Conservation (phyloP, 345 rosid genomes). For the Sisymbrium irio region DNA sequence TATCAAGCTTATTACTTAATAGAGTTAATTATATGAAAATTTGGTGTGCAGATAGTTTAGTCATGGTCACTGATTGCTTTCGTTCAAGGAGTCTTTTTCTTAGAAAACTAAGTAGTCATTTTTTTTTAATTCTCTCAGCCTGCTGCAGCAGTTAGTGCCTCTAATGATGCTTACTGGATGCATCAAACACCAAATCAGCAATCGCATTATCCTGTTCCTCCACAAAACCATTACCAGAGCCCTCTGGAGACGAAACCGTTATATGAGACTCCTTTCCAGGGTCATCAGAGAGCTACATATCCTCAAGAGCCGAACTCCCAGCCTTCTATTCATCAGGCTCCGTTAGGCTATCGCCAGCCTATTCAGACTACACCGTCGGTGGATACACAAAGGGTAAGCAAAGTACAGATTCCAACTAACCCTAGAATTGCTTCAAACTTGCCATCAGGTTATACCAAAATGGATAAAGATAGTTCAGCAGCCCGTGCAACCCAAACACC, state of each 20-base stretch:
- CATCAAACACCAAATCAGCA: constrained; percentile 56
- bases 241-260: constrained; percentile 57
- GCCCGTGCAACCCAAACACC: constrained; percentile 55
- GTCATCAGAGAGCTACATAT: constrained; percentile 56
- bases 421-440: constrained; percentile 96
- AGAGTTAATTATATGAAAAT: constrained; percentile 1
- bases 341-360: constrained; percentile 51
- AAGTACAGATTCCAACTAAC: constrained; percentile 93
- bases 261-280: constrained; percentile 61
- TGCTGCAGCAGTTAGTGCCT: constrained; percentile 48
- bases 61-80: constrained; percentile 12
- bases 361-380: constrained; percentile 46
- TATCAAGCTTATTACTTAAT: background rate
- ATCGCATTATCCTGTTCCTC: constrained; percentile 57
- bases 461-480: constrained; percentile 56
- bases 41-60: constrained; percentile 13
- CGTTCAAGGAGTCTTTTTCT: background rate
- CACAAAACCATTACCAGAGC: constrained; percentile 56
- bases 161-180: constrained; percentile 77
- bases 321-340: constrained; percentile 40
- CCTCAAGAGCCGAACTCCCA: constrained; percentile 62
- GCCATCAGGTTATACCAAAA: constrained; percentile 65
- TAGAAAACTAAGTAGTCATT: constrained; percentile 1
- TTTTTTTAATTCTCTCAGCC: constrained; percentile 51
- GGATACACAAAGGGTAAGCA: constrained; percentile 70